A percentile compares a stretch with the other conserved stretches of the same genome.
These are phyloP conservation scores for Ulmus americana DNA, from an alignment of 331 rosid genomes.

Conservation along the genomic window DNA sequence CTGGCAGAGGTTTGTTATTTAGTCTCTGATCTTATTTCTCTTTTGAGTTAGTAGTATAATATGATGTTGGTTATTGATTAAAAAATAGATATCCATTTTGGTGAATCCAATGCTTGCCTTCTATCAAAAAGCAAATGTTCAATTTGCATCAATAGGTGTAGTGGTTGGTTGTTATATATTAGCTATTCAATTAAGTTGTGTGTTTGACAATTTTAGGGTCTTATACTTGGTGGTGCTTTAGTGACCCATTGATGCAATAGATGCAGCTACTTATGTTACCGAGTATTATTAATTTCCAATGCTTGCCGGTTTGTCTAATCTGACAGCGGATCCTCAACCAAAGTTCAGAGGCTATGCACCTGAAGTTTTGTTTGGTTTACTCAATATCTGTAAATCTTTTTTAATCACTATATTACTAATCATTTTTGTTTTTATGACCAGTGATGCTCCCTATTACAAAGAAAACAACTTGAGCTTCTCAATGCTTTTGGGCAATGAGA, in stretches of 20 bases:
- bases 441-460: slow-evolving; percentile 92
- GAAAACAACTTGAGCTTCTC: slow-evolving; percentile 82
- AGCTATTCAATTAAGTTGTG: slow-evolving; percentile 9
- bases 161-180: neutral
- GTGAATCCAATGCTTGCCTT: neutral
- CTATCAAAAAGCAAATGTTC: neutral
- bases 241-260: slow-evolving; percentile 68
- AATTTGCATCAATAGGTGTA: neutral
- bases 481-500: slow-evolving; percentile 71
- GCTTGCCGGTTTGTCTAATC: slow-evolving; percentile 97
- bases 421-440: slow-evolving; percentile 29
- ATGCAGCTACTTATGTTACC: slow-evolving; percentile 63
- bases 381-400: slow-evolving; percentile 21
- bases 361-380: slow-evolving; percentile 78
- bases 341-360: slow-evolving; percentile 96
- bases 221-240: slow-evolving; percentile 94
- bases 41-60: neutral
- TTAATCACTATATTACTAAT: slow-evolving; percentile 20
- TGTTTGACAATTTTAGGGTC: slow-evolving; percentile 59
- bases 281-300: slow-evolving; percentile 99
- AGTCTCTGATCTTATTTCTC: slow-evolving; percentile 9
- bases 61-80: neutral
- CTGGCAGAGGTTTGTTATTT: slow-evolving; percentile 90
- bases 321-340: slow-evolving; percentile 87
- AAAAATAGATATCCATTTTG: neutral